Base-by-base conservation (phyloP, 2,329 filamentous ascomycete species). In the Fusarium pininemorale region DNA sequence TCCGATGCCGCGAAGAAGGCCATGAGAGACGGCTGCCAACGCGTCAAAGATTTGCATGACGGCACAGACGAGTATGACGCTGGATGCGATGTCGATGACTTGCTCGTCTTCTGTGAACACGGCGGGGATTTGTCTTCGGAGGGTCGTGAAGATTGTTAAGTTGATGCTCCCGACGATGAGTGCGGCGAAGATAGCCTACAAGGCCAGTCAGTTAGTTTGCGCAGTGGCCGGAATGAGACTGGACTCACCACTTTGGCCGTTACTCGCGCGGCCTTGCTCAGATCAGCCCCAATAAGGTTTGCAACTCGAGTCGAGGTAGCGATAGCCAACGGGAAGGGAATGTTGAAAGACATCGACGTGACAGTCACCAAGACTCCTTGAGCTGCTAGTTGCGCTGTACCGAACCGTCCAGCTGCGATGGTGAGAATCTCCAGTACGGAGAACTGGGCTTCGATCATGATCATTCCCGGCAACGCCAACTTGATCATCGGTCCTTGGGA, bases 401-500 rank as follows among this genome's bases (percentile, higher is more conserved):
- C 93, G 62, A 98, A 91, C 73, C 92, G 92, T 47, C 92, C 93
- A 0, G 93, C 90, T 4, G 90, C 90, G 18, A 98, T 87, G 0
- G 94, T 97, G 50, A 97, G 86, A 45, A 97, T 90, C 80, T 98
- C 95, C 78, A 98, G 96, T 6, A 95, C 94, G 5, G 97, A 88
- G 81, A 93, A 96, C 81, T 98, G 95, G 3, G 95, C 94, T 79
- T 96, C 91, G 2, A 98, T 92, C 94, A 98, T 98, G 71, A 97
- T 84, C 79, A 98, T 90, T 3, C 95, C 95, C 0, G 95, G 95
- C 5, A 98, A 84, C 0, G 95, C 94, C 14, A 98, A 90, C 54
- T 90, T 90, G 75, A 98, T 89, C 95, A 97, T 96, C 0, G 80
- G 75, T 6, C 95, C 51, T 77, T 15, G 0, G 0, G 1, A 7